phyloP scores from a whole-genome alignment of 257 asterid species.

The Leonotis leonurus region DNA sequence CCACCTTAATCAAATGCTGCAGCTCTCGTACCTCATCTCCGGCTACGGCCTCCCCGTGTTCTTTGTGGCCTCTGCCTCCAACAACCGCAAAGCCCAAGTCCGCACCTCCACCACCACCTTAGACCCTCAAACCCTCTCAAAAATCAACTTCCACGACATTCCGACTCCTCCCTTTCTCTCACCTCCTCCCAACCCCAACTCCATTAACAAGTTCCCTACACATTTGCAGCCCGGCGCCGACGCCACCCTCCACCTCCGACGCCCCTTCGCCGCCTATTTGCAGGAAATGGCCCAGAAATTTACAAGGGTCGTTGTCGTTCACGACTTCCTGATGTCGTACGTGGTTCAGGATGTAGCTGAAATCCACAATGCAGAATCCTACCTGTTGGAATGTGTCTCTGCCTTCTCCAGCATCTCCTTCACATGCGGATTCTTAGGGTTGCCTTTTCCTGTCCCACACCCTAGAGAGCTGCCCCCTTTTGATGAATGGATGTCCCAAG shows the following conservation, averaged over 20 bases:
- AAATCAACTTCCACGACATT: constrained; percentile 35
- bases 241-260: constrained; percentile 23
- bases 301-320: constrained; percentile 30
- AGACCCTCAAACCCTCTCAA: constrained; percentile 18
- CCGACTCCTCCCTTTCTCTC: constrained; percentile 31
- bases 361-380: constrained; percentile 48
- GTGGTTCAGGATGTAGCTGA: constrained; percentile 43
- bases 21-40: constrained; percentile 31
- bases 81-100: constrained; percentile 40
- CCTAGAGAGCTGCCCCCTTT: constrained; percentile 17
- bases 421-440: neutral
- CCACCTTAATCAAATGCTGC: constrained; percentile 47
- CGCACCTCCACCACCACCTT: constrained; percentile 25
- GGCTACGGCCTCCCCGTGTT: constrained; percentile 25
- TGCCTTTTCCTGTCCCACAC: constrained; percentile 23
- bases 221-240: constrained; percentile 32
- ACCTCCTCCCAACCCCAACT: constrained; percentile 41
- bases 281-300: constrained; percentile 6
- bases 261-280: constrained; percentile 19
- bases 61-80: constrained; percentile 32
- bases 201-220: constrained; percentile 32
- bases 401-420: constrained; percentile 17
- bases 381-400: constrained; percentile 34
- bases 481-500: neutral
- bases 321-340: constrained; percentile 32